Base-by-base conservation (phyloP, 2,329 filamentous ascomycete genomes). In the Elsinoe ampelina region DNA sequence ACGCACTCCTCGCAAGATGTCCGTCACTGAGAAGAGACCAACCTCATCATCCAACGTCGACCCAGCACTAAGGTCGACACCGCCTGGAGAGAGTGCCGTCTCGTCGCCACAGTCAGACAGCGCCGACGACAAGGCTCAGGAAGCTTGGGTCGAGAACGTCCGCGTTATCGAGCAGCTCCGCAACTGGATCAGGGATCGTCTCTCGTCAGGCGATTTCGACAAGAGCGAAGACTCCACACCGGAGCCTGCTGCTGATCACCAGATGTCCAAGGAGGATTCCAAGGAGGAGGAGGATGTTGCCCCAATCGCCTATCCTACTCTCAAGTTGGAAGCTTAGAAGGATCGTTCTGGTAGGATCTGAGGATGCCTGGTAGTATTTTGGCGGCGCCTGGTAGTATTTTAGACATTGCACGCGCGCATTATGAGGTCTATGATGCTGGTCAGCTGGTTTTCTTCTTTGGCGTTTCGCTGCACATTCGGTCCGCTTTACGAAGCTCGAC, bases 81-180 rank as follows among this genome's bases (percentile, higher is more conserved):
- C 58, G 15, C 41, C 56, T 67, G 70, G 26, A 67, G 47, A 36
- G 36, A 71, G 32, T 22, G 35, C 47, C 5, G 38, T 20, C 5
- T 45, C 54, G 5, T 56, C 61, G 15, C 48, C 59, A 8, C 17
- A 30, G 7, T 67, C 65, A 13, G 63, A 67, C 57, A 62, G 60
- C 50, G 59, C 63, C 45, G 75, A 77, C 38, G 76, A 78, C 59
- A 70, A 71, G 62, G 67, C 65, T 20, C 77, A 80, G 60, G 75
- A 79, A 61, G 69, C 70, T 4, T 85, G 81, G 82, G 77, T 84
- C 8, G 79, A 83, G 66, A 83, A 83, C 68, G 80, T 83, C 56
- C 79, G 82, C n/a, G 75, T 81, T 8, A 79, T 85, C 30, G 81
- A 84, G 69, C 74, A 76, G 52, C 73, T 85, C 35, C 75, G 81